These are phyloP conservation scores for Aspergillus sclerotioniger DNA, from an alignment of 495 filamentous ascomycete genomes.

Conservation along the genomic window DNA sequence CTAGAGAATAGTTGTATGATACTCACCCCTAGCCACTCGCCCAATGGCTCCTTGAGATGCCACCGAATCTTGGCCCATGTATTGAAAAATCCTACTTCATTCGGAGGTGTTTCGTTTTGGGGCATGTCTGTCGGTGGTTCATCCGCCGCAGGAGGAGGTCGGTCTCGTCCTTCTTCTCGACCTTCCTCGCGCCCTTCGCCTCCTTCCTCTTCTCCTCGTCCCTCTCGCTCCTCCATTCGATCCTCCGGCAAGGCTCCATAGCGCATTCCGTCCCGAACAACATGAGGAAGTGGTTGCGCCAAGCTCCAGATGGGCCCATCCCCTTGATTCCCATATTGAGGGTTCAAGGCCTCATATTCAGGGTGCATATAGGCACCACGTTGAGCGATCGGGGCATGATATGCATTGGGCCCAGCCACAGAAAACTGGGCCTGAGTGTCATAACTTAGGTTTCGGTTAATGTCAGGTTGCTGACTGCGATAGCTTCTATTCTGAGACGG, in stretches of 20 bases:
- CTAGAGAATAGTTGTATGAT: background rate
- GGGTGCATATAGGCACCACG: slow-evolving; percentile 18
- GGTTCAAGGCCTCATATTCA: slow-evolving; percentile 22
- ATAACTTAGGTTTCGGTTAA: background rate
- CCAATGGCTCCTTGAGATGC: slow-evolving; percentile 21
- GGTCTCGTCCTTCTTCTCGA: slow-evolving; percentile 5
- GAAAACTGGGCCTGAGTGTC: background rate
- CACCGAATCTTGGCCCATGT: slow-evolving; percentile 22
- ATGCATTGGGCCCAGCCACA: background rate
- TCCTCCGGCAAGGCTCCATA: slow-evolving; percentile 9
- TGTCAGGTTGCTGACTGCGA: background rate
- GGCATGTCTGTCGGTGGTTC: background rate
- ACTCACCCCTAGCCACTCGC: slow-evolving; percentile 31
- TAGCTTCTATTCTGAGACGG: background rate
- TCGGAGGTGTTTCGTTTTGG: background rate
- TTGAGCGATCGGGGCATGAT: background rate
- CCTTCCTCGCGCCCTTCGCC: slow-evolving; percentile 9
- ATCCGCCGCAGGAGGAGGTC: background rate
- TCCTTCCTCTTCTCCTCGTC: slow-evolving; percentile 12
- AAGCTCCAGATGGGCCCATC: slow-evolving; percentile 28
- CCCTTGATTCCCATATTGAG: slow-evolving; percentile 20
- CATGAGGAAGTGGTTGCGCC: slow-evolving; percentile 29
- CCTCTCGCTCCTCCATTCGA: slow-evolving; percentile 8
- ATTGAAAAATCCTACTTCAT: slow-evolving; percentile 21
- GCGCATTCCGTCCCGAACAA: slow-evolving; percentile 30